Conservation (phyloP, 2,329 filamentous ascomycete genomes). For the Fusarium nisikadoi region DNA sequence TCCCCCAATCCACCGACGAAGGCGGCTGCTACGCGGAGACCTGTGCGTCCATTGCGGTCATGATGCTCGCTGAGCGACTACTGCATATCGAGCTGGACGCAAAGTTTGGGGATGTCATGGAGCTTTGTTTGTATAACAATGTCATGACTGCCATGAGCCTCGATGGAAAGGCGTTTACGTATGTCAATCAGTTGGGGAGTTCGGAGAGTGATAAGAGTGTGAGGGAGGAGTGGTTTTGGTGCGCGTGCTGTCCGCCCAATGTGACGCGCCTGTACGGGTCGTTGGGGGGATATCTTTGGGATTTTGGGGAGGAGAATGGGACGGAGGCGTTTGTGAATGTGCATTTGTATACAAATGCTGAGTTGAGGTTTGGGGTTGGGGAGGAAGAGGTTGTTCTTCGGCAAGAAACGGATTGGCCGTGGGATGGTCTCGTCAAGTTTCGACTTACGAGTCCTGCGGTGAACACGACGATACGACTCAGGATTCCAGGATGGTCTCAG, state of each 20-base stretch:
- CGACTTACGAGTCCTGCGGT: conserved; percentile 46
- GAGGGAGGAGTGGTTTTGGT: conserved; percentile 55
- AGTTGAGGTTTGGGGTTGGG: conserved; percentile 52
- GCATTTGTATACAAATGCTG: conserved; percentile 66
- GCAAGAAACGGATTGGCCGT: conserved; percentile 64
- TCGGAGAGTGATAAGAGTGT: conserved; percentile 13
- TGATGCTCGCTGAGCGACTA: conserved; percentile 69
- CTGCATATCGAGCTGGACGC: conserved; percentile 64
- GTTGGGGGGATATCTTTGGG: conserved; percentile 67
- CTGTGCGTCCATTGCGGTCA: conserved; percentile 54
- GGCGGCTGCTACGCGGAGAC: conserved; percentile 31
- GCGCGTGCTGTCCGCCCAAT: conserved; percentile 70
- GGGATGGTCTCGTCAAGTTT: conserved; percentile 63
- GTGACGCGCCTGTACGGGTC: conserved; percentile 65
- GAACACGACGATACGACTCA: conserved; percentile 56
- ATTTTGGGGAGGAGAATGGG: conserved; percentile 44
- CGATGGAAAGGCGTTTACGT: conserved; percentile 68
- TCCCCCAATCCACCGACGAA: conserved; percentile 25
- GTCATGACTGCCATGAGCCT: conserved; percentile 67
- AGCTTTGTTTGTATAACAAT: conserved; percentile 69
- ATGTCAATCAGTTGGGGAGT: conserved; percentile 70
- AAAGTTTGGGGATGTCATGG: conserved; percentile 68
- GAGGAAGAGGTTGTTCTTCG: conserved; percentile 51
- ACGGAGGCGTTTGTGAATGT: conserved; percentile 58
- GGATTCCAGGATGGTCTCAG: conserved; percentile 65